Base-by-base conservation (phyloP, 371 early-diverging fungal genomes). In the Apophysomyces sp. region DNA sequence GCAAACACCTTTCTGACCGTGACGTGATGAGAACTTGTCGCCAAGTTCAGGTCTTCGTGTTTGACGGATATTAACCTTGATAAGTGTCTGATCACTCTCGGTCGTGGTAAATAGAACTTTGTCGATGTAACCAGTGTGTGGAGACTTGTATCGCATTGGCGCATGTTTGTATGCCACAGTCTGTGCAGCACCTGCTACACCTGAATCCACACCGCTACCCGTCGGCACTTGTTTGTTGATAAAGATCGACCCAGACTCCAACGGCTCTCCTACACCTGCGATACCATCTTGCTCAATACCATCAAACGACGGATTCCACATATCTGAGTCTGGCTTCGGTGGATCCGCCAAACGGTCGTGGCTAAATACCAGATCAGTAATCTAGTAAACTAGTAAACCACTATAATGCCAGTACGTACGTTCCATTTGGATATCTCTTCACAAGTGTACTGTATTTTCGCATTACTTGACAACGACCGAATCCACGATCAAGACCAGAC, bases 1-100 rank as follows among this genome's bases (percentile, higher is more conserved):
- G 68, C 96, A 94, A 15, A 99, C 98, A 66, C 99, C 99, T 76
- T 99, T 99, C 71, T 99, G 99, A 36, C 99, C 99, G 88, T 99
- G 99, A 63, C 99, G 92, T 52, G 98, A 97, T 24, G 98, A 95
- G 80, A 99, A 99, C 84, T 99, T 99, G 80, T 99, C 99, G 61
- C 99, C 99, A 62, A 99, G 80, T 78, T 99, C 98, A 3, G 99
- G 99, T 4, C 95, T 87, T 57, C 99, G 93, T 2, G 97, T 98
- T 79, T 99, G 98, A 34, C 98, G 90, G 32, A 98, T 85, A 26
- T 93, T 83, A n/a, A 92, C 92, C 83, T 99, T 99, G 72, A 99
- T 89, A 34, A 98, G 72, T 12, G 89, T 90, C 71, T 96, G 94
- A 63, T 97, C 98, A 52, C 94, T 94, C 55, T 95, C 95, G 16